phyloP scores from a whole-genome alignment of 176 grass and related monocot genomes.

The Luzula sylvatica region DNA sequence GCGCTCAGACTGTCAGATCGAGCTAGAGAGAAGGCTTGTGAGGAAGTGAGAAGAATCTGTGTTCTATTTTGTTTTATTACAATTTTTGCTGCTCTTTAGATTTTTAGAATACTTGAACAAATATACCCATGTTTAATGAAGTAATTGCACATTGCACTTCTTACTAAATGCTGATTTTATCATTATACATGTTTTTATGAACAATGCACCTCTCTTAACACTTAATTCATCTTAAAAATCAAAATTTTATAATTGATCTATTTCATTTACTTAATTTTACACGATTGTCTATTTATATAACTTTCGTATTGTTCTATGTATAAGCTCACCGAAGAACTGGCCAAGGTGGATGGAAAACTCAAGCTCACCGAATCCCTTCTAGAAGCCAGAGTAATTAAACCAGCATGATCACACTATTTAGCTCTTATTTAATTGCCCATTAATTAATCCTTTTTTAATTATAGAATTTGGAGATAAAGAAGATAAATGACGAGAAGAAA shows the following conservation, averaged over 20 bases:
- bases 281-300: slow-evolving; percentile 16
- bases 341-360: slow-evolving; percentile 83
- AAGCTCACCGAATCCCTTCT: slow-evolving; percentile 94
- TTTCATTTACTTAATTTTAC: not conserved
- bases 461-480: slow-evolving; percentile 94
- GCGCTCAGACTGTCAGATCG: slow-evolving; percentile 81
- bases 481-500: slow-evolving; percentile 93
- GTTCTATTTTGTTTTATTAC: not conserved
- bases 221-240: too few relatives aligned
- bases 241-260: too few relatives aligned
- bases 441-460: not conserved
- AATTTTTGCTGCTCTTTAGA: not conserved
- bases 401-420: slow-evolving; percentile 3
- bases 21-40: slow-evolving; percentile 88
- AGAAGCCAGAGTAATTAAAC: slow-evolving; percentile 87
- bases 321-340: slow-evolving; percentile 93
- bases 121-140: not conserved
- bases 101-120: not conserved
- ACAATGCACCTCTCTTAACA: too few relatives aligned
- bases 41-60: slow-evolving; percentile 60
- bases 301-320: slow-evolving; percentile 29
- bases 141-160: not conserved
- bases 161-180: not conserved
- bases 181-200: too few relatives aligned
- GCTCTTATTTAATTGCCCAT: not conserved